These are phyloP conservation scores for Ophiostoma novo-ulmi DNA, from an alignment of 2,329 filamentous ascomycete species.

Conservation along the genomic window DNA sequence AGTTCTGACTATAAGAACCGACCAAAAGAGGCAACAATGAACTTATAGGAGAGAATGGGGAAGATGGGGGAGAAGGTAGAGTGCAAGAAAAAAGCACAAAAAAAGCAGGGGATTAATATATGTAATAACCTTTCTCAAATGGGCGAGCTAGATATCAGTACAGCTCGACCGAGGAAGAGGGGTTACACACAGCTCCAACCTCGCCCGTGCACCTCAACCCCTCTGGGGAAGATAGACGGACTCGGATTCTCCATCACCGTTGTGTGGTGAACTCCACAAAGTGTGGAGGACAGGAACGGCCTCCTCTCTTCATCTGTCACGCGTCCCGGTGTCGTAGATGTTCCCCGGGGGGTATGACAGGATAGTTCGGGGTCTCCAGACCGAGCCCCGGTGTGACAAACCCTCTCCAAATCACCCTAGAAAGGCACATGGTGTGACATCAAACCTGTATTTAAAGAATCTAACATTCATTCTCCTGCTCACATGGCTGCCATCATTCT, in stretches of 20 bases:
- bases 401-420: not conserved
- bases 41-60: not conserved
- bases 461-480: not conserved
- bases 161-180: not conserved
- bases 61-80: not conserved
- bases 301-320: slow-evolving; percentile 10
- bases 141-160: slow-evolving; percentile 13
- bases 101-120: slow-evolving; percentile 2
- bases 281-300: slow-evolving; percentile 16
- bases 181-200: not conserved
- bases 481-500: slow-evolving; percentile 1
- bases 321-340: slow-evolving; percentile 4
- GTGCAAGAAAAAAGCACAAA: not conserved
- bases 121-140: not conserved
- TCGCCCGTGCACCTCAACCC: not conserved
- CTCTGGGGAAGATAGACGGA: slow-evolving; percentile 17
- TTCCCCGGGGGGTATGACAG: not conserved
- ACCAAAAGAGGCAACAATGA: not conserved
- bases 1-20: not conserved
- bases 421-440: not conserved
- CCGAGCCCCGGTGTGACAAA: not conserved
- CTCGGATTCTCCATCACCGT: slow-evolving; percentile 18
- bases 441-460: not conserved
- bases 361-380: slow-evolving; percentile 21
- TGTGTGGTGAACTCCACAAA: slow-evolving; percentile 21